These are phyloP conservation scores for Ophiocytium majus DNA, from an alignment of 352 stramenopile genomes.

Conservation along the genomic window DNA sequence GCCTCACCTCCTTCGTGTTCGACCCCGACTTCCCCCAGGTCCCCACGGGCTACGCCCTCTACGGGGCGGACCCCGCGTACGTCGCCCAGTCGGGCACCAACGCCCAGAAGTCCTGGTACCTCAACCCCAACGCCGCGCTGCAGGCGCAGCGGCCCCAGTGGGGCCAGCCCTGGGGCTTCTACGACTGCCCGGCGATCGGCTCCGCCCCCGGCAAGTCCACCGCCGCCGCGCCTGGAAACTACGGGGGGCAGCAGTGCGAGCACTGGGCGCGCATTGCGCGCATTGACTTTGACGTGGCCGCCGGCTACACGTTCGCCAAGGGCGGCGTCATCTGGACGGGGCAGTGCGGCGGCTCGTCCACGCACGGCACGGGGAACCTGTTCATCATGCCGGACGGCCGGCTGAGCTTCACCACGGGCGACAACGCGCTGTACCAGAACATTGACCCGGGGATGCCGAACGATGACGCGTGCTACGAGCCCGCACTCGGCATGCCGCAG, in stretches of 20 bases:
- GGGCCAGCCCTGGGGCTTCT: neutral
- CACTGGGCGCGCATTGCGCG: neutral
- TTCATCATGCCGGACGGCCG: neutral
- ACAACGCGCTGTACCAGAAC: neutral
- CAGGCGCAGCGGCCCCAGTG: neutral
- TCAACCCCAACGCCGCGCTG: neutral
- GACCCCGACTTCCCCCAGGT: neutral
- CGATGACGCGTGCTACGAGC: slow-evolving; percentile 1
- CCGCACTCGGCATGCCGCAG: slow-evolving; percentile 17
- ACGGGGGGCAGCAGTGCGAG: neutral
- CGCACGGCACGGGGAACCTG: neutral
- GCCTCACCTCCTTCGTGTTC: slow-evolving; percentile 5
- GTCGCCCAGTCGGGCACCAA: too few relatives aligned
- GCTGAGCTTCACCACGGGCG: neutral
- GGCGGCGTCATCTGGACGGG: neutral
- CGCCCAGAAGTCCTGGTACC: neutral
- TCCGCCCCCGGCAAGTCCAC: neutral
- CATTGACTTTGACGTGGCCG: neutral
- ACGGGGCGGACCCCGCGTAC: neutral
- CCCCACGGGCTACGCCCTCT: neutral
- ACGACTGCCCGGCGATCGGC: neutral
- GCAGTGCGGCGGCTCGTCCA: neutral
- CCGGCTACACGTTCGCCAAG: neutral
- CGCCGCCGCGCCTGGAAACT: neutral
- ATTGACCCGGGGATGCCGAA: slow-evolving; percentile 3